Evolutionary conservation across 768 basidiomycete genomes (phyloP), one percentile per base, ranked within the genome.

Genomic region (Pluteus cervinus): DNA sequence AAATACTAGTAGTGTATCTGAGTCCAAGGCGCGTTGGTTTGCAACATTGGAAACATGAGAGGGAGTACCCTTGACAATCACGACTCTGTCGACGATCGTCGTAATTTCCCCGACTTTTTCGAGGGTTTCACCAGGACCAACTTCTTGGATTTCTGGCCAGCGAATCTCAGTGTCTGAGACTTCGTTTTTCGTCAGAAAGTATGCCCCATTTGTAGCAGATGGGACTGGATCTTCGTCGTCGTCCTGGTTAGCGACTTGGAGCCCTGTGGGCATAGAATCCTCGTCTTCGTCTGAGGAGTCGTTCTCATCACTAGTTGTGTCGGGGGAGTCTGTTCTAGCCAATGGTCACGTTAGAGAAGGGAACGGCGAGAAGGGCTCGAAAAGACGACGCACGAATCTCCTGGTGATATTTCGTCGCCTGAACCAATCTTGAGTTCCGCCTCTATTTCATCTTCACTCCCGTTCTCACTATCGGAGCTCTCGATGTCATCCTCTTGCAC

Each of bases 1-100:
- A 53, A 91, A 91, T 26, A 94, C 90, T 24, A 98, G 75, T 15
- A 97, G 62, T 18, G 90, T 93, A 21, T 93, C 94, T 30, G 79
- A 81, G 57, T 97, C 93, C 28, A 98, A 68, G 26, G 86, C 78
- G 23, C 68, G 69, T 44, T 78, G 75, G 36, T 73, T 75, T 2
- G 70, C 69, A 34, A 69, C 62, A 40, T 62, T 65, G 4, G 60
- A 50, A 38, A 56, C 46, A 12, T 65, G 62, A 25, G 70, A 69
- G 0, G 71, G 56, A 9, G 69, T 46, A 16, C 87, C 90, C 43
- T 69, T 77, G 31, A 94, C 67, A 37, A 92, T 83, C 33, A 80
- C 86, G 22, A 79, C 71, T 25, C 75, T 75, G 46, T 77, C 79
- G 26, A 91, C 63, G 38, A 91, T 72, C 43, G 70, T 83, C 70